Evolutionary conservation across 805 yeast species (phyloP).

Genomic region (Candida ficus): DNA sequence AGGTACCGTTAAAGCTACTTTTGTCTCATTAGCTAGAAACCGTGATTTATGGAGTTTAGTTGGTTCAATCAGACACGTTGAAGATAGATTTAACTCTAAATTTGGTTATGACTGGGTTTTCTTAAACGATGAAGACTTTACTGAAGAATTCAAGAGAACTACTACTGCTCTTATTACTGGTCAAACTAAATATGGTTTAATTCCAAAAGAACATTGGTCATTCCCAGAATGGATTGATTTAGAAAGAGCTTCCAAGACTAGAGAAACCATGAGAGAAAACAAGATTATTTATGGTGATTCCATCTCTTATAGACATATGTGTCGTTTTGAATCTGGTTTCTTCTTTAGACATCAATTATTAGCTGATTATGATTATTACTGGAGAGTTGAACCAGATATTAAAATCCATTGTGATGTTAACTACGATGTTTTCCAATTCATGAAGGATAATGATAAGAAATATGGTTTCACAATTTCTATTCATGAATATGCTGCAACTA

Average conservation of each 20-base stretch:
- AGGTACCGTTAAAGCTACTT: slow-evolving; percentile 47
- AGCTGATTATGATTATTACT: slow-evolving; percentile 58
- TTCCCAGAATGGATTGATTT: slow-evolving; percentile 63
- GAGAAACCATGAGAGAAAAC: slow-evolving; percentile 39
- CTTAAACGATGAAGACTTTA: slow-evolving; percentile 63
- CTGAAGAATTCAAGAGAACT: slow-evolving; percentile 45
- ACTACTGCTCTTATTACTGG: slow-evolving; percentile 55
- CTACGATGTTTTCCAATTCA: slow-evolving; percentile 58
- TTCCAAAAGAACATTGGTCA: slow-evolving; percentile 63
- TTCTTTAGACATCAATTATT: slow-evolving; percentile 62
- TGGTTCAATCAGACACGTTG: slow-evolving; percentile 57
- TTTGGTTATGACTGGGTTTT: slow-evolving; percentile 78
- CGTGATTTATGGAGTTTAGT: slow-evolving; percentile 53
- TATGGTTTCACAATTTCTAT: slow-evolving; percentile 71
- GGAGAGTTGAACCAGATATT: slow-evolving; percentile 77
- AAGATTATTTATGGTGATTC: slow-evolving; percentile 54
- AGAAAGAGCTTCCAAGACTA: slow-evolving; percentile 39
- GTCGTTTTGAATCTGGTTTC: slow-evolving; percentile 45
- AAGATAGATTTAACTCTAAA: slow-evolving; percentile 59
- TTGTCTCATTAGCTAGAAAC: slow-evolving; percentile 69
- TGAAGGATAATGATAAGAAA: slow-evolving; percentile 49
- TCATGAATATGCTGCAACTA: slow-evolving; percentile 60
- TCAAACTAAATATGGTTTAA: slow-evolving; percentile 52
- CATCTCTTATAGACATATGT: slow-evolving; percentile 69
- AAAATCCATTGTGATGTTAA: slow-evolving; percentile 56